Conservation (phyloP, 2,329 filamentous ascomycete genomes). For the Xenosphaeropsis pyriputrescens region DNA sequence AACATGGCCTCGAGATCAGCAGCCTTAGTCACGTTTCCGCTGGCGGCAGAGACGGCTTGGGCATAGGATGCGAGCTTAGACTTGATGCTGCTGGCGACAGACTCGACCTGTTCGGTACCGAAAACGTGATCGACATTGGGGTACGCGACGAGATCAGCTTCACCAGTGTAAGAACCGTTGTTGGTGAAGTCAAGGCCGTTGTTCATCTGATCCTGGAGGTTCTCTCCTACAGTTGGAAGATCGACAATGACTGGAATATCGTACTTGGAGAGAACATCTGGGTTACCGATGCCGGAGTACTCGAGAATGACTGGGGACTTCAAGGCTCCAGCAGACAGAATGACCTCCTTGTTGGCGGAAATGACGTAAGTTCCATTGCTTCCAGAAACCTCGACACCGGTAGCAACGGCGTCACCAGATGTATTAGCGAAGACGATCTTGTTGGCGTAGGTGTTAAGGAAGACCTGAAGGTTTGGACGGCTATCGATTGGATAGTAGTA, state of each 20-base stretch:
- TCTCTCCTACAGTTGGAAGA: conserved; percentile 2
- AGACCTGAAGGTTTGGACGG: conserved; percentile 21
- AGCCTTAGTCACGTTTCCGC: conserved; percentile 13
- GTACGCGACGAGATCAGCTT: conserved; percentile 4
- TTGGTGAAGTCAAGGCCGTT: conserved; percentile 11
- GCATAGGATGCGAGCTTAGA: neutral
- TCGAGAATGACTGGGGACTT: conserved; percentile 17
- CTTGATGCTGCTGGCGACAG: conserved; percentile 1
- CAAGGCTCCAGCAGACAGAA: conserved; percentile 13
- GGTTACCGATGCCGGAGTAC: conserved; percentile 17
- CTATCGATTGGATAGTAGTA: conserved; percentile 24
- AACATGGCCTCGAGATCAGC: conserved; percentile 25
- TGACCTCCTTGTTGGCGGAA: conserved; percentile 13
- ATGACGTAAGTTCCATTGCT: conserved; percentile 15
- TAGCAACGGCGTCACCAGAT: neutral
- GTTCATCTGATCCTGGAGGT: conserved; percentile 2
- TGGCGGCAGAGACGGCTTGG: conserved; percentile 7
- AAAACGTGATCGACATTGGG: conserved; percentile 9
- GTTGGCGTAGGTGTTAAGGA: conserved; percentile 5
- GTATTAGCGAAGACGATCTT: conserved; percentile 3
- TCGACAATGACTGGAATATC: conserved; percentile 5
- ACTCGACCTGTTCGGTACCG: conserved; percentile 3
- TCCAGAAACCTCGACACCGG: conserved; percentile 5
- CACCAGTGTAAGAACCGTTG: conserved; percentile 1
- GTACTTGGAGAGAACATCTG: conserved; percentile 5